Conservation (phyloP, 169 alveolate genomes). For the Eimeria praecox region DNA sequence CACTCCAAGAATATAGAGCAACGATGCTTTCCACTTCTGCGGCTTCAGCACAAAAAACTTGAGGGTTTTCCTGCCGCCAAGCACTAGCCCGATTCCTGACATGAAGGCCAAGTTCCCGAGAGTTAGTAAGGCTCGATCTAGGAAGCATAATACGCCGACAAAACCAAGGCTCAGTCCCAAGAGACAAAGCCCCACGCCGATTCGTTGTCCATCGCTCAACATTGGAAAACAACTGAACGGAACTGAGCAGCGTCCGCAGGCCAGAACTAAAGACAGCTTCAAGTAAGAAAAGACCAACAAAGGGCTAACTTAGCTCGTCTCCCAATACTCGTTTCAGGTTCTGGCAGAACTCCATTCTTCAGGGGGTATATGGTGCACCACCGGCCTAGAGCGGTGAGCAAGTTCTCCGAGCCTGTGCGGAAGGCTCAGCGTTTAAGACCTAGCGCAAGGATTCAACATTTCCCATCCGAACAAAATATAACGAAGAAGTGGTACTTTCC, state of each 20-base stretch:
- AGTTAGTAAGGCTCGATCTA: conserved; percentile 83
- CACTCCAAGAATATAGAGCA: conserved; percentile 79
- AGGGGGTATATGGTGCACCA: not conserved
- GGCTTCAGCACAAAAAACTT: conserved; percentile 79
- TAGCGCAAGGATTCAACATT: not conserved
- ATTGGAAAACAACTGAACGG: conserved; percentile 1
- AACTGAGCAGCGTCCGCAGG: conserved; percentile 15
- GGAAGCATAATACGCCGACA: conserved; percentile 80
- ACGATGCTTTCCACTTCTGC: conserved; percentile 81
- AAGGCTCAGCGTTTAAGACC: not conserved
- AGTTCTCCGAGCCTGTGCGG: not conserved
- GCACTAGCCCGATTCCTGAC: conserved; percentile 80
- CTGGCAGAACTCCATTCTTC: conserved; percentile 30
- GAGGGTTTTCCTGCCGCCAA: conserved; percentile 81
- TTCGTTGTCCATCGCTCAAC: conserved; percentile 82
- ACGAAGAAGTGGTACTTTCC: conserved; percentile 6
- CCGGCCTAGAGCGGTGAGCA: conserved; percentile 1
- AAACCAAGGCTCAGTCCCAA: conserved; percentile 81
- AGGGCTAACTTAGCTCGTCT: not conserved
- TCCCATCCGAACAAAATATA: not conserved
- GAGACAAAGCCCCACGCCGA: conserved; percentile 85
- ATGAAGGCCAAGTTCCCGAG: conserved; percentile 83
- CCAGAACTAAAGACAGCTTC: not conserved
- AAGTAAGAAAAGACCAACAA: not conserved
- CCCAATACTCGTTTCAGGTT: not conserved